These are phyloP conservation scores for Candida sithepensis DNA, from an alignment of 805 yeast species.

Conservation along the genomic window DNA sequence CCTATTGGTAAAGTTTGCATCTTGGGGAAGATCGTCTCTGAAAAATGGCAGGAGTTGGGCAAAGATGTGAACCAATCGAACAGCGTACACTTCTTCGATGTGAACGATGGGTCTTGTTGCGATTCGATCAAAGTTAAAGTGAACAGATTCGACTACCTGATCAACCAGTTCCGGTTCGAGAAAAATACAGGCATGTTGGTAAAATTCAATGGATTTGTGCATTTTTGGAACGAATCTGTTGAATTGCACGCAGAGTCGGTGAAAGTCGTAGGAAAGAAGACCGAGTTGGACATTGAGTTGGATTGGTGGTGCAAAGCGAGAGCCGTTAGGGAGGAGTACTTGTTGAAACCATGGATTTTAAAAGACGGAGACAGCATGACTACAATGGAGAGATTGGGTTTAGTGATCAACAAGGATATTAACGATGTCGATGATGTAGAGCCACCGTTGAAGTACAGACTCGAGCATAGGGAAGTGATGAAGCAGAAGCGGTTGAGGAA, in stretches of 20 bases:
- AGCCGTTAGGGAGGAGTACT: constrained; percentile 15
- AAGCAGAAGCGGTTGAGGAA: background rate
- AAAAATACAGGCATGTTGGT: constrained; percentile 26
- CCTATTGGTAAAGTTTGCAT: constrained; percentile 37
- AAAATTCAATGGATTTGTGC: constrained; percentile 25
- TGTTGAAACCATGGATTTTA: constrained; percentile 35
- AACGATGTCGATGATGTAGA: background rate
- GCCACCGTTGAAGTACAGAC: background rate
- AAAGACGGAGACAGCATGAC: constrained; percentile 12
- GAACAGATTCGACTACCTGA: constrained; percentile 14
- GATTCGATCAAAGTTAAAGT: constrained; percentile 12
- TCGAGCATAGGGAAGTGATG: background rate
- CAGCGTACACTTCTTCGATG: constrained; percentile 19
- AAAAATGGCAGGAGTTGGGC: constrained; percentile 20
- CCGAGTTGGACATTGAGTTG: constrained; percentile 29
- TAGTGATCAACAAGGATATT: background rate
- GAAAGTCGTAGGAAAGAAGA: constrained; percentile 18
- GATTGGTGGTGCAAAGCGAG: constrained; percentile 35
- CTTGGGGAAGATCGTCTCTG: constrained; percentile 35
- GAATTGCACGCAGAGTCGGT: constrained; percentile 33
- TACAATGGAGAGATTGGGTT: background rate
- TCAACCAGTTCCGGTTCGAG: constrained; percentile 19
- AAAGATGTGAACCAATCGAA: background rate
- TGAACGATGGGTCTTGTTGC: constrained; percentile 31
- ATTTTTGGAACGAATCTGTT: constrained; percentile 12